Conservation (phyloP, 345 rosid genomes). For the Gossypium rotundifolium region DNA sequence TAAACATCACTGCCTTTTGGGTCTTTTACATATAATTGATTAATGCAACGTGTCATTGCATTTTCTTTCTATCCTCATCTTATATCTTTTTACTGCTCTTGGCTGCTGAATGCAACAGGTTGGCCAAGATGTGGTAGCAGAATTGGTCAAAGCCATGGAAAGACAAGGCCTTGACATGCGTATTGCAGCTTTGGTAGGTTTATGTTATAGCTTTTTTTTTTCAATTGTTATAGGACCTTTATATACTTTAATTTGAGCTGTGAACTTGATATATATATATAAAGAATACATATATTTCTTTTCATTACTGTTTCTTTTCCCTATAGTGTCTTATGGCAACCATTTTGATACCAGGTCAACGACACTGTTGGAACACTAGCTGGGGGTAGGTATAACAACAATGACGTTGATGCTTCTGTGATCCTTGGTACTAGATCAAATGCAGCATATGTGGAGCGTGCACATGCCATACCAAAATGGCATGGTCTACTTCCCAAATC, state of each 20-base stretch:
- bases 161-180: conserved; percentile 53
- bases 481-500: conserved; percentile 77
- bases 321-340: neutral
- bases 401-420: conserved; percentile 79
- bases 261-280: neutral
- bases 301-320: neutral
- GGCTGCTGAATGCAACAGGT: conserved; percentile 41
- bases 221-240: neutral
- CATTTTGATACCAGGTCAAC: conserved; percentile 54
- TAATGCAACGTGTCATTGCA: neutral
- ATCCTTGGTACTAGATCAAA: conserved; percentile 96
- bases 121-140: conserved; percentile 82
- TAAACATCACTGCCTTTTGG: neutral
- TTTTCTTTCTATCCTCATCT: neutral
- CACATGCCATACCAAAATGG: conserved; percentile 90
- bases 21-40: neutral
- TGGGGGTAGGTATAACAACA: conserved; percentile 72
- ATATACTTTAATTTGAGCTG: neutral
- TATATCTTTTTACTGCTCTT: neutral
- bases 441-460: conserved; percentile 97
- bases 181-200: conserved; percentile 77
- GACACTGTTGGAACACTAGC: conserved; percentile 96
- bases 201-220: neutral
- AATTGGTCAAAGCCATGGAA: conserved; percentile 74
- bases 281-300: neutral